These are phyloP conservation scores for Chara braunii DNA, from an alignment of 139 green algal genomes.

Conservation along the genomic window DNA sequence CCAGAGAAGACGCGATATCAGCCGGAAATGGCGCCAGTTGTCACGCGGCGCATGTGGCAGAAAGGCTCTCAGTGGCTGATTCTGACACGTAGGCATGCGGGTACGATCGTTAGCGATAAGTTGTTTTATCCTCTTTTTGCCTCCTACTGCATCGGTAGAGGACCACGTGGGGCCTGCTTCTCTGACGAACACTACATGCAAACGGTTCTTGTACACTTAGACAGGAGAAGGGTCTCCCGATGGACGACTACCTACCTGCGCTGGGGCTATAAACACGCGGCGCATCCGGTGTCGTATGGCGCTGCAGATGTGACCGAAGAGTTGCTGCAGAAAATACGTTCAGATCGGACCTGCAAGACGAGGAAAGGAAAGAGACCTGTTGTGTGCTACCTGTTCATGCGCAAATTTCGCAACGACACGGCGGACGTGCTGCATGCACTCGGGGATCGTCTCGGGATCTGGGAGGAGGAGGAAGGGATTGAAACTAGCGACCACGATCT, in stretches of 20 bases:
- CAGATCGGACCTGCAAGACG: neutral
- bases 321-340: neutral
- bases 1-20: neutral
- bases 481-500: too few relatives aligned
- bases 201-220: neutral
- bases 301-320: conserved; percentile 32
- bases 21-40: neutral
- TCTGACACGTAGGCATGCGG: neutral
- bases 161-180: neutral
- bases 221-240: neutral
- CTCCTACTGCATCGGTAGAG: neutral
- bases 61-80: conserved; percentile 17
- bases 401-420: too few relatives aligned
- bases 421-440: too few relatives aligned
- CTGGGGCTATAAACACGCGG: neutral
- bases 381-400: conserved; percentile 13
- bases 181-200: conserved; percentile 11
- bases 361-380: neutral
- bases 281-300: conserved; percentile 6
- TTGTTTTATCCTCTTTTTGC: conserved; percentile 7
- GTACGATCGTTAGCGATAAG: neutral
- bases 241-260: conserved; percentile 7
- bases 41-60: neutral
- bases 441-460: too few relatives aligned
- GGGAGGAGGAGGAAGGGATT: too few relatives aligned